phyloP scores from a whole-genome alignment of 2,329 filamentous ascomycete species.

The Venturia nashicola region DNA sequence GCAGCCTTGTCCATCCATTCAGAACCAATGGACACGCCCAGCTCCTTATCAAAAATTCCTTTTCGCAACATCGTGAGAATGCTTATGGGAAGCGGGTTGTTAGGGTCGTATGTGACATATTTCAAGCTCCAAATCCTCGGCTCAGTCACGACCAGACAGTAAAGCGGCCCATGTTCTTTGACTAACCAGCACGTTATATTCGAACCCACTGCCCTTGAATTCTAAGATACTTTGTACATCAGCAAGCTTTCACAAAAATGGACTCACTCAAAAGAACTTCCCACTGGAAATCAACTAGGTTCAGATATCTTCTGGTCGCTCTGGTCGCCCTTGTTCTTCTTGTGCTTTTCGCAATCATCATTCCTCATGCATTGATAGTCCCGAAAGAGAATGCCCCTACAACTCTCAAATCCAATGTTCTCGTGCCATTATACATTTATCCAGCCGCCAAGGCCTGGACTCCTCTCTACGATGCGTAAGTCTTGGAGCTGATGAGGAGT shows the following conservation, averaged over 20 bases:
- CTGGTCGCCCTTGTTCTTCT: neutral
- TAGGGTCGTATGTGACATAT: neutral
- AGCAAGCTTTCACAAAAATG: neutral
- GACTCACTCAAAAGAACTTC: neutral
- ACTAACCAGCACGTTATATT: neutral
- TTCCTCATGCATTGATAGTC: neutral
- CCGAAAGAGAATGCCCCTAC: neutral
- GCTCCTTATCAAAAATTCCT: neutral
- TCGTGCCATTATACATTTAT: conserved; percentile 4
- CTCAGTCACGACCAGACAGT: neutral
- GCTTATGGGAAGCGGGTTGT: neutral
- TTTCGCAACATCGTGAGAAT: neutral
- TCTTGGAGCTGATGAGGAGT: neutral
- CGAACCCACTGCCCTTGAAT: neutral
- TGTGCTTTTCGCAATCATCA: conserved; percentile 1
- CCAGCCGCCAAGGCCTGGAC: neutral
- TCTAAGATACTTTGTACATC: too few species aligned
- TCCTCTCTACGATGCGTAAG: conserved; percentile 5
- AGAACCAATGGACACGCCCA: neutral
- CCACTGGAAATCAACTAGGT: neutral
- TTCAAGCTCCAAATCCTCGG: neutral
- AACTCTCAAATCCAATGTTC: neutral
- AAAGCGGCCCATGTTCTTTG: neutral
- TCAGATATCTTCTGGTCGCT: neutral
- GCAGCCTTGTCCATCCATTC: neutral